Conservation (phyloP, 208 protist species). For the Leishmania turanica region DNA sequence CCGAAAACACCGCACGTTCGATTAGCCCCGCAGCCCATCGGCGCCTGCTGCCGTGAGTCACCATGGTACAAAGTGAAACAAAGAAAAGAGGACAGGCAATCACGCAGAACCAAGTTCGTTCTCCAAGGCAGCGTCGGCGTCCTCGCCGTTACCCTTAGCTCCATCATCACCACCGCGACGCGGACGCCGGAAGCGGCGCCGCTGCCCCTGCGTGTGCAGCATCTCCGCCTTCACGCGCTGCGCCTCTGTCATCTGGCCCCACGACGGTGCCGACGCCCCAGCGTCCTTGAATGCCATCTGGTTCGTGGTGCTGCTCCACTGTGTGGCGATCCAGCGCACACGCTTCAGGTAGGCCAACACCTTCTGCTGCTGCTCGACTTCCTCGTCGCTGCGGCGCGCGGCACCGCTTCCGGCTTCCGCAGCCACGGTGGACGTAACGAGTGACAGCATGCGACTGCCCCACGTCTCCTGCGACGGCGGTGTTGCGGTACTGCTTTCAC, state of each 20-base stretch:
- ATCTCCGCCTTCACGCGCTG: slow-evolving; percentile 59
- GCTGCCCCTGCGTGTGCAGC: slow-evolving; percentile 39
- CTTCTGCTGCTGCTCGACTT: slow-evolving; percentile 31
- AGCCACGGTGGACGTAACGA: slow-evolving; percentile 17
- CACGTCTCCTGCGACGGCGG: slow-evolving; percentile 12
- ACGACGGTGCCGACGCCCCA: slow-evolving; percentile 26
- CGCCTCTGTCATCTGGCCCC: slow-evolving; percentile 48
- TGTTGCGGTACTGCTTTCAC: neutral
- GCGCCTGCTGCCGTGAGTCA: neutral
- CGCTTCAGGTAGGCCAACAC: slow-evolving; percentile 68
- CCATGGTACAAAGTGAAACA: neutral
- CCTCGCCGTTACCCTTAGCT: slow-evolving; percentile 10
- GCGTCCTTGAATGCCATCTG: slow-evolving; percentile 9
- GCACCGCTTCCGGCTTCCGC: neutral
- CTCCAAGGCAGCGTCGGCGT: slow-evolving; percentile 2
- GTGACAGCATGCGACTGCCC: slow-evolving; percentile 30
- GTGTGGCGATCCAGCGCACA: slow-evolving; percentile 57
- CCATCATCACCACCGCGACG: slow-evolving; percentile 16
- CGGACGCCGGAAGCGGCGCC: slow-evolving; percentile 54
- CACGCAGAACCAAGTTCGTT: neutral
- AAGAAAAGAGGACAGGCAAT: neutral
- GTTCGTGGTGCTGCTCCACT: slow-evolving; percentile 34
- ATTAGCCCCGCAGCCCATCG: neutral
- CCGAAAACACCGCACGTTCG: neutral
- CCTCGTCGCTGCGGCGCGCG: slow-evolving; percentile 13